These are phyloP conservation scores for Pistacia vera DNA, from an alignment of 345 rosid genomes.

Conservation along the genomic window DNA sequence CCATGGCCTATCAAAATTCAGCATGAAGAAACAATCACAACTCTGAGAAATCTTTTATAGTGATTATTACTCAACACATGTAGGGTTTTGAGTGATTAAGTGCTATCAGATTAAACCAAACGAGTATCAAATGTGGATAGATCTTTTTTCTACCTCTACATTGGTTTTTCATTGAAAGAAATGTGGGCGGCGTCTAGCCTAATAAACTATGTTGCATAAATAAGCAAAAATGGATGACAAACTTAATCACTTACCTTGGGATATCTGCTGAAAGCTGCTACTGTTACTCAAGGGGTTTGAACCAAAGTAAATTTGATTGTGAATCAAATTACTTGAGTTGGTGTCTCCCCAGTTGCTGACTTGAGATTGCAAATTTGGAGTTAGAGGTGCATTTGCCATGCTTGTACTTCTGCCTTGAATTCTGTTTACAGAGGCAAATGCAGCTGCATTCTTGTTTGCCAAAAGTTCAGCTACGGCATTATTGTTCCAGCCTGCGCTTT, in stretches of 20 bases:
- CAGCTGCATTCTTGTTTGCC: conserved; percentile 26
- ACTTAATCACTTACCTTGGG: conserved; percentile 31
- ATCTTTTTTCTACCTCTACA: not conserved
- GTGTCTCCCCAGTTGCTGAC: conserved; percentile 23
- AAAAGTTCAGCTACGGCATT: conserved; percentile 23
- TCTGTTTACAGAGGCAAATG: conserved; percentile 18
- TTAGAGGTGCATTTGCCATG: conserved; percentile 19
- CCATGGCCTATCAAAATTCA: not conserved
- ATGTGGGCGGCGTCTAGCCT: not conserved
- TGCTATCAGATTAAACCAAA: not conserved
- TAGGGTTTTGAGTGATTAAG: not conserved
- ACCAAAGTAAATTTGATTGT: conserved; percentile 34
- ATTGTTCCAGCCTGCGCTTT: conserved; percentile 20
- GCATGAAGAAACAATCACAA: not conserved
- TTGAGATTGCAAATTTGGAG: conserved; percentile 36
- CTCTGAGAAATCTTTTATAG: not conserved
- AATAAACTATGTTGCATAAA: not conserved
- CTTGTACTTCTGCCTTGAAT: conserved; percentile 15
- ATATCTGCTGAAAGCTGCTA: conserved; percentile 24
- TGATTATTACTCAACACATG: not conserved
- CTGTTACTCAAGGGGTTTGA: conserved; percentile 29
- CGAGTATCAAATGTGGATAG: not conserved
- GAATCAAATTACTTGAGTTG: conserved; percentile 23
- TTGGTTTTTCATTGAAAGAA: not conserved
- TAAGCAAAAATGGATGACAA: not conserved